Evolutionary conservation across 305 asterid species (phyloP), one percentile per base, ranked within the genome.

Genomic region (Fraxinus angustifolia): DNA sequence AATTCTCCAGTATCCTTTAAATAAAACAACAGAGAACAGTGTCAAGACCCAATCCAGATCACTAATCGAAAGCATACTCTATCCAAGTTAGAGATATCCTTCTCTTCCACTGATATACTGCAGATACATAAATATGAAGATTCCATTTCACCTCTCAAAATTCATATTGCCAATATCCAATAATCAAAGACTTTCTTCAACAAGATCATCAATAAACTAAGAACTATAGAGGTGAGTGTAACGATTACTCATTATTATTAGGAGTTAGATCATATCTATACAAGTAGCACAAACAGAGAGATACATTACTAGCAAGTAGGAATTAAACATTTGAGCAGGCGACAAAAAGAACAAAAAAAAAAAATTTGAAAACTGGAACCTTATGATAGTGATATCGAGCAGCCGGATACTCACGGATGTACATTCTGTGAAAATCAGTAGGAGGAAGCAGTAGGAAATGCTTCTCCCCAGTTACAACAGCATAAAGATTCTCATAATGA

Each of bases 401-500:
- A 31, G 96, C 92, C 0, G 93, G 97, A 84, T 93, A 92, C 5
- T 91, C 85, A 3, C 88, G 79, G 50, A 95, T 73, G 81, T 95
- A 93, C 98, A 93, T 95, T 88, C 99, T 87, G 78, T 95, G 99
- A 82, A 90, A 89, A 83, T 93, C 99, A 36, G 97, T 89, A 12
- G 98, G 99, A 1, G 99, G 99, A 73, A 95, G 92, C 79, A 95
- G 87, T 75, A 90, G 77, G 81, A 95, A 92, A 8, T 88, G 90
- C 87, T 95, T 95, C 85, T 92, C 99, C 36, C 99, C 99, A 6
- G 87, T 82, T 19, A 92, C 77, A 73, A 95, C 99, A 26, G 88
- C 99, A 81, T 95, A 95, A 1, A 95, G 82, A 89, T 95, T 95
- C 89, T 95, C 99, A 73, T 93, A 93, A 79, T 92, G 98, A 81